Evolutionary conservation across 2,329 filamentous ascomycete genomes (phyloP).

Genomic region (Aspergillus eucalypticola): DNA sequence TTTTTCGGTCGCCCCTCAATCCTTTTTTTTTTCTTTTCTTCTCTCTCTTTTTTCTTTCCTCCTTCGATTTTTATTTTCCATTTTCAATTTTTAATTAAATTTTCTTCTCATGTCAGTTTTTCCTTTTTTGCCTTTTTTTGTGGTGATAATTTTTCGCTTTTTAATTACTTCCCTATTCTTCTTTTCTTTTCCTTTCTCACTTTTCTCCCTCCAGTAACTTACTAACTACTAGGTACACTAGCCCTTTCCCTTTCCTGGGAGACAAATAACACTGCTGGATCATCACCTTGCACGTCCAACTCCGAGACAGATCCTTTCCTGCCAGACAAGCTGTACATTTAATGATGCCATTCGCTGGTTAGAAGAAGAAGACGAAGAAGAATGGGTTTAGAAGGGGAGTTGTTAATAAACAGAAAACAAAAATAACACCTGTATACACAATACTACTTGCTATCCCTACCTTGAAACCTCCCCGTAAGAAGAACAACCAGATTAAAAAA

Average conservation of each 20-base stretch:
- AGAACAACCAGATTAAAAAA: not conserved
- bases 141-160: not conserved
- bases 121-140: not conserved
- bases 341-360: not conserved
- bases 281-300: not conserved
- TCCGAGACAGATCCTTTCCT: conserved; percentile 16
- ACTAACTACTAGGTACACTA: not conserved
- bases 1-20: not conserved
- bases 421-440: too few relatives aligned
- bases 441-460: too few relatives aligned
- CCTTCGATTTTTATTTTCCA: not conserved
- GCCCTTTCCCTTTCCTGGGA: conserved; percentile 6
- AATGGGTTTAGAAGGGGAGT: not conserved
- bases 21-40: not conserved
- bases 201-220: not conserved
- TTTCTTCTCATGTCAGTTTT: not conserved
- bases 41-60: not conserved
- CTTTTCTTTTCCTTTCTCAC: not conserved
- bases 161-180: not conserved
- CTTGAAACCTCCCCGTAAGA: too few relatives aligned
- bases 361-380: not conserved
- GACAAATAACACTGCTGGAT: conserved; percentile 5
- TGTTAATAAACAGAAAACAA: not conserved
- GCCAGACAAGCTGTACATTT: conserved; percentile 14
- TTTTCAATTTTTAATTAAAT: not conserved